phyloP scores from a whole-genome alignment of 768 basidiomycete genomes.

The Pulveroboletus sp. region DNA sequence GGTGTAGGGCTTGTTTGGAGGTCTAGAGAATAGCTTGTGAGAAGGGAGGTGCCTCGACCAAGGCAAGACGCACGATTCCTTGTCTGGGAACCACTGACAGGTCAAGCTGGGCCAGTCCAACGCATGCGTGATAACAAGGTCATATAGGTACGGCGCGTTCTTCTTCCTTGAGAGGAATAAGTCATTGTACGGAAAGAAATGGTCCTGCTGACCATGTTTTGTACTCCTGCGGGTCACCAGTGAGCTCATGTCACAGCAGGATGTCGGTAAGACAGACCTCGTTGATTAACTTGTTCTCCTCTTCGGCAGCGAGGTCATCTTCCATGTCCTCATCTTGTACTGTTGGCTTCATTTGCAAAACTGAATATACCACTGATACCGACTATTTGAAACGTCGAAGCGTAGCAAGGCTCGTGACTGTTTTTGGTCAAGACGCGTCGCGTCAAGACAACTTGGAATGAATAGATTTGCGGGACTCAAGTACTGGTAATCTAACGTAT shows the following conservation, averaged over 20 bases:
- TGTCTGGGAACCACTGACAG: constrained; percentile 99
- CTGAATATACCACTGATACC: neutral
- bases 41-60: neutral
- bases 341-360: constrained; percentile 43
- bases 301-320: constrained; percentile 79
- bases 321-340: constrained; percentile 63
- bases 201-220: constrained; percentile 67
- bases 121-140: constrained; percentile 95
- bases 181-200: neutral
- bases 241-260: constrained; percentile 8
- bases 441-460: constrained; percentile 12
- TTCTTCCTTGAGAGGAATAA: constrained; percentile 68
- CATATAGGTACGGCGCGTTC: constrained; percentile 97
- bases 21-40: constrained; percentile 44
- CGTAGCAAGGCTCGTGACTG: neutral
- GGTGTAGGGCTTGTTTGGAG: constrained; percentile 90
- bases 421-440: constrained; percentile 25
- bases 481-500: constrained; percentile 2
- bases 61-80: constrained; percentile 69
- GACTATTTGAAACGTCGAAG: neutral
- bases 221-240: constrained; percentile 67
- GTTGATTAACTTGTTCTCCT: constrained; percentile 86
- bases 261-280: constrained; percentile 50
- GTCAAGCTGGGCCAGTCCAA: constrained; percentile 98
- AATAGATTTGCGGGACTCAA: neutral